Evolutionary conservation across 495 filamentous ascomycete species (phyloP), one percentile per base, ranked within the genome.

Genomic region (Lasiosphaeria hispida): DNA sequence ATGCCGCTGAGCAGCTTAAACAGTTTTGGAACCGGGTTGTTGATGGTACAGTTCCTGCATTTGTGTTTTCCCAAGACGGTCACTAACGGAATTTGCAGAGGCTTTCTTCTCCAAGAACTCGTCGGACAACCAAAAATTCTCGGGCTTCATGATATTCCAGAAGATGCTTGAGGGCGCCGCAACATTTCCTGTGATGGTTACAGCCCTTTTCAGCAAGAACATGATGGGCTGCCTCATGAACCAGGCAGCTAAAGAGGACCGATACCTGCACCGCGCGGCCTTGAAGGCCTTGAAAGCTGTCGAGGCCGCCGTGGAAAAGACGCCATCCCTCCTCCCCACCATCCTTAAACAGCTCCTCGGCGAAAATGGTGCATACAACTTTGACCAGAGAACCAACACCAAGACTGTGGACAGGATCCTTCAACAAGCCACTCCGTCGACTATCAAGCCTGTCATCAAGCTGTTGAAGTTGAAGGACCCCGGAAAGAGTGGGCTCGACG

Each of bases 11-110:
- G 63, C 65, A 84, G 41, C 92, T 96, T 66, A 74, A 75, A 48
- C 82, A 88, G 37, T 92, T 97, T 64, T 98, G 94, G 94, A 83
- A 83, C n/a, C 85, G 89, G 17, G 85, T 87, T 59, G 88, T 97
- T 56, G 94, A 97, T 71, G 83, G 87, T 90, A 69, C 81, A 49
- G 39, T 51, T 54, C 7, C 11, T 30, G 5, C 36, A 14, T 36
- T 36, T 36, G 1, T 18, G 4, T 1, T 2, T 1, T 8, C 7
- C 18, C 3, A 4, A 10, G 7, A 3, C 5, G 6, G n/a, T n/a
- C 17, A 59, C 71, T 71, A 65, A 72, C 65, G 48, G 13, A 30
- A 13, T 44, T 45, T 3, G 10, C 66, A 92, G 91, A 92, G 65
- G 85, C 86, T 33, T 75, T 97, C 7, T 96, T 97, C 66, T 85